These are phyloP conservation scores for Ascoidea asiatica DNA, from an alignment of 805 yeast species.

Conservation along the genomic window DNA sequence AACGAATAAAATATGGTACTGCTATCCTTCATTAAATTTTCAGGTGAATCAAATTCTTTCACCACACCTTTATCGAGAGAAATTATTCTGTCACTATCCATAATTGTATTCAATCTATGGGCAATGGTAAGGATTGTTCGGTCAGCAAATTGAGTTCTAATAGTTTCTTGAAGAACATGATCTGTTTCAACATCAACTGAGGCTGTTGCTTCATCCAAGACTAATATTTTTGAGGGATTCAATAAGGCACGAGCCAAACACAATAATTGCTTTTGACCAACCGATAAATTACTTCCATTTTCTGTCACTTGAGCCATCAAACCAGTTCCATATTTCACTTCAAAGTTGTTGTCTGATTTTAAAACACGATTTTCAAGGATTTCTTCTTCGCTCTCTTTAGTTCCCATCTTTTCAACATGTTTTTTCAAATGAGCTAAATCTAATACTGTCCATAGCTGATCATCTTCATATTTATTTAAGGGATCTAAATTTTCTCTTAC, in stretches of 20 bases:
- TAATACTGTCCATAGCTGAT: slow-evolving; percentile 71
- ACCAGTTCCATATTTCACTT: too few species aligned
- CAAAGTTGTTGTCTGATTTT: slow-evolving; percentile 2
- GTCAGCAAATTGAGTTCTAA: slow-evolving; percentile 58
- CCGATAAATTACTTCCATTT: slow-evolving; percentile 60
- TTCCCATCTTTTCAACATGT: slow-evolving; percentile 43
- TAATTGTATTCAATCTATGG: slow-evolving; percentile 69
- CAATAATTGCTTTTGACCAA: slow-evolving; percentile 71
- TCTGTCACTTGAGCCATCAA: slow-evolving; percentile 45
- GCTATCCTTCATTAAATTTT: slow-evolving; percentile 45
- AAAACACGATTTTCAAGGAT: slow-evolving; percentile 22
- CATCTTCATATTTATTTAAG: slow-evolving; percentile 48
- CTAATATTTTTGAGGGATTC: slow-evolving; percentile 47
- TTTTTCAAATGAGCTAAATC: slow-evolving; percentile 66
- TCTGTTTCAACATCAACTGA: slow-evolving; percentile 84
- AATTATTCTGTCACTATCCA: slow-evolving; percentile 67
- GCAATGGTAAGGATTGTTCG: slow-evolving; percentile 78
- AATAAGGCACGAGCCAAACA: slow-evolving; percentile 71
- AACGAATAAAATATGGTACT: slow-evolving; percentile 67
- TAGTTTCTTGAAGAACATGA: slow-evolving; percentile 62
- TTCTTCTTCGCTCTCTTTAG: slow-evolving; percentile 30
- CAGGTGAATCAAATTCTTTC: slow-evolving; percentile 66
- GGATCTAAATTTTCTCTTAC: slow-evolving; percentile 84
- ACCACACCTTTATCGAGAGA: slow-evolving; percentile 67
- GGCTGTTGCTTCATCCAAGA: slow-evolving; percentile 80